phyloP scores from a whole-genome alignment of 768 basidiomycete species.

The Suillus spraguei region DNA sequence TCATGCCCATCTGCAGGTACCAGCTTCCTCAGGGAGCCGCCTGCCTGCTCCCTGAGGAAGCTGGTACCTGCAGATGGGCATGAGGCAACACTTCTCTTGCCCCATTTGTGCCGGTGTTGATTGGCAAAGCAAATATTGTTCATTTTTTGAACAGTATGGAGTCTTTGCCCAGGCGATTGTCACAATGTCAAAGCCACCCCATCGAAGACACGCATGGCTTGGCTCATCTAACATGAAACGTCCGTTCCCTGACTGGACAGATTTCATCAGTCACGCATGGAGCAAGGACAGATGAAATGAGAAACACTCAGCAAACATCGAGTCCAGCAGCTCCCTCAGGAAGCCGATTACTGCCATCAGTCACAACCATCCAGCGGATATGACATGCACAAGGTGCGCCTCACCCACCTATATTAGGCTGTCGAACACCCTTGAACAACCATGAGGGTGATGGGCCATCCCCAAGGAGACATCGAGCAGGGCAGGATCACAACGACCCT shows the following conservation, averaged over 20 bases:
- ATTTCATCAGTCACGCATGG: too few relatives aligned
- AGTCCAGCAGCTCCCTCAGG: neutral
- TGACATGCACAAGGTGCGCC: neutral
- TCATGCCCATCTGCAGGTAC: neutral
- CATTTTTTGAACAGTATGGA: too few relatives aligned
- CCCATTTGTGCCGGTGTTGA: neutral
- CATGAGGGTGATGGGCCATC: neutral
- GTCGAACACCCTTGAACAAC: neutral
- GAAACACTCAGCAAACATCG: neutral
- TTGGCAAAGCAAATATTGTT: too few relatives aligned
- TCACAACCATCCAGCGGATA: neutral
- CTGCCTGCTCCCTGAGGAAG: neutral
- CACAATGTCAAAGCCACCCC: neutral
- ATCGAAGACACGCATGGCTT: too few relatives aligned
- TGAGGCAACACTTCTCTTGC: neutral
- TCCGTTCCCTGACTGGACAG: too few relatives aligned
- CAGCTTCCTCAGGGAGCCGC: neutral
- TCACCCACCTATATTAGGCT: neutral
- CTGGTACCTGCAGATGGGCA: neutral
- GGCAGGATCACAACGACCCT: neutral
- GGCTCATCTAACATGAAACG: too few relatives aligned
- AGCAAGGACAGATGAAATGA: neutral
- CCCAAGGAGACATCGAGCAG: neutral
- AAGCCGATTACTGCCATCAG: neutral
- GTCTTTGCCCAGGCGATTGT: neutral